Conservation (phyloP, 495 filamentous ascomycete genomes). For the Penicillium atrosanguineum region DNA sequence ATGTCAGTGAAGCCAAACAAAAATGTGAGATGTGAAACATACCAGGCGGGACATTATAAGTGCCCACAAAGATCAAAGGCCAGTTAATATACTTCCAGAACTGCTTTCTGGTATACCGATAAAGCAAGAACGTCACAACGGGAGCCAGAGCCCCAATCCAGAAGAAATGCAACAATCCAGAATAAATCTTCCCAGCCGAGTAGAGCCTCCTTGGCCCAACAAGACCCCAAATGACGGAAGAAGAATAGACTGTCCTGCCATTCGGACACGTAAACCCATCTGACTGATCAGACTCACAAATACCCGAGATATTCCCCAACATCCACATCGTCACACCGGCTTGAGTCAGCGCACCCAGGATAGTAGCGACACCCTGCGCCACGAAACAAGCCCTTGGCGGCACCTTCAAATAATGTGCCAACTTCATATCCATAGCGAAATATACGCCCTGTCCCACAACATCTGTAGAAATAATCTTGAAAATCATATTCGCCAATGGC, state of each 20-base stretch:
- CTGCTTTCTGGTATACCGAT: slow-evolving; percentile 35
- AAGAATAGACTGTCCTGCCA: slow-evolving; percentile 41
- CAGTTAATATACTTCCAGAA: slow-evolving; percentile 43
- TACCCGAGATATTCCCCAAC: slow-evolving; percentile 36
- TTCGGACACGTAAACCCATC: slow-evolving; percentile 43
- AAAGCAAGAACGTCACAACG: slow-evolving; percentile 25
- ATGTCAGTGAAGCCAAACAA: neutral
- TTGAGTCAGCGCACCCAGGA: slow-evolving; percentile 39
- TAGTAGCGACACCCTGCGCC: slow-evolving; percentile 37
- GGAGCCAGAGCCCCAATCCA: slow-evolving; percentile 39
- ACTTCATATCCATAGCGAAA: slow-evolving; percentile 43
- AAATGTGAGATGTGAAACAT: neutral
- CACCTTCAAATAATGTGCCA: slow-evolving; percentile 43
- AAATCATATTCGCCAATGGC: slow-evolving; percentile 38
- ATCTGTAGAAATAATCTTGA: slow-evolving; percentile 23
- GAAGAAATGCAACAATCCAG: slow-evolving; percentile 31
- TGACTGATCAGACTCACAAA: slow-evolving; percentile 31
- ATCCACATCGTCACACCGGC: slow-evolving; percentile 42
- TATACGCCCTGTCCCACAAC: slow-evolving; percentile 29
- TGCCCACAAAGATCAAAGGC: slow-evolving; percentile 47
- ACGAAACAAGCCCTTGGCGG: slow-evolving; percentile 39
- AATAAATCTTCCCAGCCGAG: slow-evolving; percentile 20
- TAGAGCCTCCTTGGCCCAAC: slow-evolving; percentile 36
- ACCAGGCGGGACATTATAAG: slow-evolving; percentile 39
- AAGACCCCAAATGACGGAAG: slow-evolving; percentile 38